These are phyloP conservation scores for Mycena latifolia DNA, from an alignment of 768 basidiomycete genomes.

Conservation along the genomic window DNA sequence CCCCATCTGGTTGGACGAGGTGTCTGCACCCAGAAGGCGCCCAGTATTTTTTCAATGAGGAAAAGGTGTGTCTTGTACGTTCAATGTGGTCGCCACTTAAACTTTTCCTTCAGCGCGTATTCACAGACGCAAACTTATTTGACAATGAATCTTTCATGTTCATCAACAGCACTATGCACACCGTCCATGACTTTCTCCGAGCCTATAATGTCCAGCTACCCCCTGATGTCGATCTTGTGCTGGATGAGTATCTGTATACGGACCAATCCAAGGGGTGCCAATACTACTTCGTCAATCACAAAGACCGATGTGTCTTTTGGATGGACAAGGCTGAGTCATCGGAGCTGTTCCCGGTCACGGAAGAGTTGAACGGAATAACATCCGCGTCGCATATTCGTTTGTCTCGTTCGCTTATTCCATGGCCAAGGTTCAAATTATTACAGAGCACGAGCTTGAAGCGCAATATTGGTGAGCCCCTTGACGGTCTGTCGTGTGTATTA, in stretches of 20 bases:
- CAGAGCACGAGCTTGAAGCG: conserved; percentile 54
- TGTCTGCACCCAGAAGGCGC: conserved; percentile 72
- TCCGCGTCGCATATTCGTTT: conserved; percentile 55
- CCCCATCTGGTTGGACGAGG: conserved; percentile 57
- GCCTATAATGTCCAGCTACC: conserved; percentile 45
- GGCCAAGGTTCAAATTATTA: not conserved
- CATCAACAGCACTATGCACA: conserved; percentile 50
- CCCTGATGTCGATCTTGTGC: conserved; percentile 54
- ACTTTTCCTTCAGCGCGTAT: conserved; percentile 53
- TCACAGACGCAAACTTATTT: conserved; percentile 68
- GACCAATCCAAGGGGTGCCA: conserved; percentile 33
- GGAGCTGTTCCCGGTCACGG: conserved; percentile 39
- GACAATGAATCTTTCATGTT: conserved; percentile 47
- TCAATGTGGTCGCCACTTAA: not conserved
- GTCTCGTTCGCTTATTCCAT: conserved; percentile 26
- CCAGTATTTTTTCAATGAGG: conserved; percentile 65
- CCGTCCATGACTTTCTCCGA: conserved; percentile 44
- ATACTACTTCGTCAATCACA: conserved; percentile 55
- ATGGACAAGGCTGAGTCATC: conserved; percentile 58
- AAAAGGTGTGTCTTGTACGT: conserved; percentile 50
- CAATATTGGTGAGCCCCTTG: conserved; percentile 54
- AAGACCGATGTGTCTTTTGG: conserved; percentile 63
- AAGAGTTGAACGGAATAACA: conserved; percentile 52
- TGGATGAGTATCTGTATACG: conserved; percentile 53
- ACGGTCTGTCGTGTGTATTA: not conserved